Conservation (phyloP, 2,329 filamentous ascomycete genomes). For the Tolypocladium ophioglossoides region DNA sequence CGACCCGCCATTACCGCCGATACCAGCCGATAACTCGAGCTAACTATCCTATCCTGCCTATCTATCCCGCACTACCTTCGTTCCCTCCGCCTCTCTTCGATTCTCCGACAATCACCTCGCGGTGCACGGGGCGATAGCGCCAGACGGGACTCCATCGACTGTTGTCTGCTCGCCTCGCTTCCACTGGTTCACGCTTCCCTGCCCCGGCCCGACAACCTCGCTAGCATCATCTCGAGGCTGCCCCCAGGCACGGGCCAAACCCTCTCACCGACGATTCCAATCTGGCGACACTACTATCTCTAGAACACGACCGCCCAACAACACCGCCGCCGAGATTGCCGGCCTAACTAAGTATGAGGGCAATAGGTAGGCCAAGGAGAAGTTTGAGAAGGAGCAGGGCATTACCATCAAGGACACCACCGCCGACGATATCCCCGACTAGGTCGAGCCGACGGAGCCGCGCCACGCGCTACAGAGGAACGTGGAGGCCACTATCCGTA, state of each 20-base stretch:
- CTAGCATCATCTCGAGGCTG: not conserved
- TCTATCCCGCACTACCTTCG: not conserved
- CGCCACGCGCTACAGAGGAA: slow-evolving; percentile 6
- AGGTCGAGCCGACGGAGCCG: slow-evolving; percentile 21
- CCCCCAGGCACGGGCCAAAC: not conserved
- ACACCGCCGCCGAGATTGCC: slow-evolving; percentile 47
- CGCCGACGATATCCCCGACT: slow-evolving; percentile 55
- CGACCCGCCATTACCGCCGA: not conserved
- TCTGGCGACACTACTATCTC: not conserved
- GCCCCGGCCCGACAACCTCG: not conserved
- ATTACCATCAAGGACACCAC: slow-evolving; percentile 62
- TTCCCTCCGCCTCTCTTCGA: not conserved
- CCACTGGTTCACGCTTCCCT: not conserved
- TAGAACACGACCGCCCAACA: not conserved
- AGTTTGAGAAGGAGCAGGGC: slow-evolving; percentile 66
- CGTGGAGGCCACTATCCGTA: slow-evolving; percentile 6
- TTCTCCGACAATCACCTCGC: not conserved
- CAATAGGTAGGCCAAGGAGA: slow-evolving; percentile 71
- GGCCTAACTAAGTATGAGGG: slow-evolving; percentile 73
- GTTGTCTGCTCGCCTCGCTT: not conserved
- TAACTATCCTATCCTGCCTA: not conserved
- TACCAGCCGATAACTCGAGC: not conserved
- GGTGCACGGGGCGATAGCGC: not conserved
- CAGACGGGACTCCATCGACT: not conserved
- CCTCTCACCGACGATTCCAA: not conserved